Base-by-base conservation (phyloP, 2,329 filamentous ascomycete species). In the Thelonectria blattea region DNA sequence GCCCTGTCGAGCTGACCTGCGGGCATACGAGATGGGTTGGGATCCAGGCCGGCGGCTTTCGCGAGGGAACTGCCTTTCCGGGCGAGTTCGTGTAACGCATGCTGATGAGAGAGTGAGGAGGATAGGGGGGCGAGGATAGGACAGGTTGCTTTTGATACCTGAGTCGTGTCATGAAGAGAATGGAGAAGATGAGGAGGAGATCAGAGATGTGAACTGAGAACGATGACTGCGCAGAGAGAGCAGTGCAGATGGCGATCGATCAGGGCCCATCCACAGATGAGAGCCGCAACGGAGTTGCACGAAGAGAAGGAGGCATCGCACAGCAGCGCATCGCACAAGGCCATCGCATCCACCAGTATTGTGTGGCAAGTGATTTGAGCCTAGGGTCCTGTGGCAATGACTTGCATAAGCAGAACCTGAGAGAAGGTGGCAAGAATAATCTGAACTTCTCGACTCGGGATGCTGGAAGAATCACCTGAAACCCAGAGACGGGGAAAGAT, bases 41-140 rank as follows among this genome's bases (percentile, higher is more conserved):
- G 5, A 43, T 42, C 37, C 22, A 22, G 42, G 50, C 39, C 24
- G 46, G 48, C 14, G 22, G 41, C 41, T 32, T 32, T 47, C 15
- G 41, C 22, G 30, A 52, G 47, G 24, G 6, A 11, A 18, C 17
- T 15, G 32, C 46, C 30, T 30, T 51, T 59, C 43, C 50, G 46
- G 20, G 51, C 11, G 43, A 27, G 20, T 46, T 43, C n/a, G 46
- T 59, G 41, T 51, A 30, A 39, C 57, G 22, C 27, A 39, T 15
- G 22, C n/a, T 3, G 9, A 2, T 14, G 12, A 37, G 34, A 6
- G 39, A 7, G 39, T 17, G 39, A 20, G n/a, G n/a, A 42, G 17
- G 39, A 42, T 15, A 11, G 12, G 34, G 34, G 15, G 34, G 12
- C 15, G 34, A 37, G 34, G 15, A 30, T 7, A 7, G 27, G 27